Percentiles rank a stretch among this genome's conserved stretches.
These are phyloP conservation scores for Royoungia palumana DNA, from an alignment of 768 basidiomycete species.

Conservation along the genomic window DNA sequence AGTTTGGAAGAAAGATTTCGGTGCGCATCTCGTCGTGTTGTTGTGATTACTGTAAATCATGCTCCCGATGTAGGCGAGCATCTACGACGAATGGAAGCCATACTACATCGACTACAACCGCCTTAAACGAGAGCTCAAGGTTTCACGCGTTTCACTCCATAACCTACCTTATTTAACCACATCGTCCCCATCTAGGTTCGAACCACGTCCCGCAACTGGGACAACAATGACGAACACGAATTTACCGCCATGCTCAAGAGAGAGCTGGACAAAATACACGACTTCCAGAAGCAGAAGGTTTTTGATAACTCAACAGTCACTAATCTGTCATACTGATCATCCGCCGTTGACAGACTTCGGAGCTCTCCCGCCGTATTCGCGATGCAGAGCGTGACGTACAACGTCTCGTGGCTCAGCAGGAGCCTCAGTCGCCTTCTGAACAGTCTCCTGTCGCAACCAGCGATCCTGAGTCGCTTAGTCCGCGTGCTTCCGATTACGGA, in stretches of 20 bases:
- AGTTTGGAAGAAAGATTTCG: slow-evolving; percentile 78
- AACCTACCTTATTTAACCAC: not conserved
- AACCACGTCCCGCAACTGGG: slow-evolving; percentile 63
- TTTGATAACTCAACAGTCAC: slow-evolving; percentile 3
- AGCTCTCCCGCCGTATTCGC: slow-evolving; percentile 77
- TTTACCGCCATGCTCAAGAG: slow-evolving; percentile 76
- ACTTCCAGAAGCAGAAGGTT: slow-evolving; percentile 90
- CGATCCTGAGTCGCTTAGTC: slow-evolving; percentile 58
- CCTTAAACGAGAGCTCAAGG: slow-evolving; percentile 90
- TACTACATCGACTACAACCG: slow-evolving; percentile 89
- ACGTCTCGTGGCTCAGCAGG: slow-evolving; percentile 64
- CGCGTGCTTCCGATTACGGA: slow-evolving; percentile 41
- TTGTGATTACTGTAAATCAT: not conserved
- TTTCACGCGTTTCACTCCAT: slow-evolving; percentile 21
- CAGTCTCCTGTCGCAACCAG: slow-evolving; percentile 22
- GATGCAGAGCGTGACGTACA: slow-evolving; percentile 81
- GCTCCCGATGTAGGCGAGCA: slow-evolving; percentile 52
- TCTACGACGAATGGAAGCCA: slow-evolving; percentile 88
- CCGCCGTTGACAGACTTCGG: slow-evolving; percentile 54
- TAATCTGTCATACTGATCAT: not conserved
- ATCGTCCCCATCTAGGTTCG: slow-evolving; percentile 34
- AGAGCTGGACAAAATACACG: slow-evolving; percentile 92
- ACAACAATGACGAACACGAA: slow-evolving; percentile 71
- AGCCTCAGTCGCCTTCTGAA: slow-evolving; percentile 22
- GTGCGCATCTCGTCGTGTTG: slow-evolving; percentile 34